Base-by-base conservation (phyloP, 805 yeast species). In the Starmera dryadoides region DNA sequence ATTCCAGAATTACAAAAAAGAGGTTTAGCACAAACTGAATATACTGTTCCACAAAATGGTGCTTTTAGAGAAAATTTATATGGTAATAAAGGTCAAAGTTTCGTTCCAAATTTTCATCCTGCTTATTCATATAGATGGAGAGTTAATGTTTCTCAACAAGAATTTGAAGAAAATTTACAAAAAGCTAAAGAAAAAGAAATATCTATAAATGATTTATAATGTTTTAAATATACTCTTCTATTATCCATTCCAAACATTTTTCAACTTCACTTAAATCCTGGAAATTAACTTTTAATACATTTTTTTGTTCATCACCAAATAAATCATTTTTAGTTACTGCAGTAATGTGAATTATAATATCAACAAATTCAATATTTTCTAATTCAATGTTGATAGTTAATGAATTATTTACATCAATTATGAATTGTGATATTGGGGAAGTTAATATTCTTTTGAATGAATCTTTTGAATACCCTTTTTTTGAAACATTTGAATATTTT, bases 171-270 rank as follows among this genome's bases (percentile, higher is more conserved):
- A 6, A 30, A 9, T 10, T 21, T 36, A 17, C 16, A 19, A 16
- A 11, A 36, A 31, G 18, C 30, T n/a, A 18, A 36, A 23, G 30
- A 10, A 23, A 23, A 10, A n/a, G 39, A 30, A 30, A 17, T 30
- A 9, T 15, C 32, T 30, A 35, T 35, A 28, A 29, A 28, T 8
- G 29, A 14, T 5, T 26, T 22, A 16, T 25, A 8, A 25, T 25
- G 12, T 17, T 3, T 25, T 28, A 2, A 21, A 11, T 36, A 9
- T 44, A 34, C 16, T 42, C 37, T 19, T 58, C 49, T 2, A 77
- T 54, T 1, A 77, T 59, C 83, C 83, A 78, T 34, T 65, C 67
- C 33, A 78, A 51, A 47, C 82, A 75, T 48, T 77, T 79, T 37
- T 71, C 75, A 5, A 76, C 58, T 32, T 74, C 81, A 33, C 64